Conservation (phyloP, 176 grass and related monocot genomes). For the Olyra latifolia region DNA sequence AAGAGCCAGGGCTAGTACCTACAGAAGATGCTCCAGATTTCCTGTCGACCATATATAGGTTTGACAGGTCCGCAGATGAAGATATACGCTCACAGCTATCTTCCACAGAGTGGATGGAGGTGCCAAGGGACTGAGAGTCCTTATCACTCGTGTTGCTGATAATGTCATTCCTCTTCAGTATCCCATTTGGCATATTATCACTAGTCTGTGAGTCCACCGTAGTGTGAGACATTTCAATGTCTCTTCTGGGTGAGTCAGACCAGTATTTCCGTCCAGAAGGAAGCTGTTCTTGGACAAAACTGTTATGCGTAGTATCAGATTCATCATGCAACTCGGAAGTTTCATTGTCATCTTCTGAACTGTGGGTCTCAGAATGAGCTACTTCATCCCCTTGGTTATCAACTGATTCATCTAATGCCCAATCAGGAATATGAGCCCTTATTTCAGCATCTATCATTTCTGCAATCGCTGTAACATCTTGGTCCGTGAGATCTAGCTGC, state of each 20-base stretch:
- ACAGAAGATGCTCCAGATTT: conserved; percentile 9
- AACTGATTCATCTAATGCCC: conserved; percentile 44
- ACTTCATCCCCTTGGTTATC: conserved; percentile 47
- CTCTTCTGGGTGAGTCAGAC: conserved; percentile 59
- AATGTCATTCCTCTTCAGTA: neutral
- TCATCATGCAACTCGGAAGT: conserved; percentile 49
- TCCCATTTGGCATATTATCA: conserved; percentile 32
- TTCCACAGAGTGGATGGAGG: neutral
- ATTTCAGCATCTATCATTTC: conserved; percentile 81
- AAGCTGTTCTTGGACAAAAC: conserved; percentile 57
- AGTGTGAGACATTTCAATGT: conserved; percentile 24
- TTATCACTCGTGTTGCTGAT: neutral
- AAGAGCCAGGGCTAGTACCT: neutral
- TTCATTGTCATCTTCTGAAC: conserved; percentile 55
- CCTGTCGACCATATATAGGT: neutral
- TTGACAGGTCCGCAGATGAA: neutral
- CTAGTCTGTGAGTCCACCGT: neutral
- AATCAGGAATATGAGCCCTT: conserved; percentile 60
- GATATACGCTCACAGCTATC: conserved; percentile 16
- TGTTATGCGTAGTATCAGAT: conserved; percentile 19
- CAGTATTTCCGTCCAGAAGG: conserved; percentile 68
- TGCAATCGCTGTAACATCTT: conserved; percentile 74
- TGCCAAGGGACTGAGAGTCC: neutral
- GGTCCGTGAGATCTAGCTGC: conserved; percentile 68
- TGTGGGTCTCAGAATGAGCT: conserved; percentile 43